These are phyloP conservation scores for Elsinoe ampelina DNA, from an alignment of 2,329 filamentous ascomycete species.

Conservation along the genomic window DNA sequence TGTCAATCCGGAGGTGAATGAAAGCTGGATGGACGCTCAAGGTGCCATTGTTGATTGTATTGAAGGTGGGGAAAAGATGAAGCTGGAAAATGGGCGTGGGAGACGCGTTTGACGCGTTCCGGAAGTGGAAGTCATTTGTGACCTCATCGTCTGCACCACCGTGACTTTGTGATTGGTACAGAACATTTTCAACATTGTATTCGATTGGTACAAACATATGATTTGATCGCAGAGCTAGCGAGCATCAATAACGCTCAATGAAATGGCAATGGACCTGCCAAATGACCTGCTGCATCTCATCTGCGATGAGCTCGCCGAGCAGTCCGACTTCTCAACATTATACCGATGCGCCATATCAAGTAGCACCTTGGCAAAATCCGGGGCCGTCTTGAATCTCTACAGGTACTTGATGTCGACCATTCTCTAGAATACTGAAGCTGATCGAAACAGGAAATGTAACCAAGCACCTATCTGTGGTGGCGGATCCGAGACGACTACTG, in stretches of 20 bases:
- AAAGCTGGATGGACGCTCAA: not conserved
- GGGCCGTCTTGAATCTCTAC: constrained; percentile 53
- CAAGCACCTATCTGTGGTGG: constrained; percentile 37
- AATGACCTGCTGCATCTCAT: constrained; percentile 54
- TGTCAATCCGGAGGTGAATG: not conserved
- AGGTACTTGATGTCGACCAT: constrained; percentile 37
- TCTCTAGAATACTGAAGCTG: not conserved
- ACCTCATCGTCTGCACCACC: not conserved
- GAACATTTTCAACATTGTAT: no score
- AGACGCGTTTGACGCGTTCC: constrained; percentile 2
- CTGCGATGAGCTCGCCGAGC: constrained; percentile 48
- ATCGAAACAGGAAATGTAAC: constrained; percentile 32
- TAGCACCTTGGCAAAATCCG: constrained; percentile 46
- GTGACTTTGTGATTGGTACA: not conserved
- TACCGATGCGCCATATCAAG: constrained; percentile 50
- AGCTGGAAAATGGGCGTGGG: not conserved
- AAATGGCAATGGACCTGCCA: constrained; percentile 31
- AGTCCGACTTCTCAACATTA: constrained; percentile 51
- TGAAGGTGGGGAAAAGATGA: not conserved
- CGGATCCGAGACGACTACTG: constrained; percentile 29
- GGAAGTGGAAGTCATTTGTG: not conserved
- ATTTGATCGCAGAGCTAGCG: not conserved
- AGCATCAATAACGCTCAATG: not conserved
- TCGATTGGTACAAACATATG: no score
- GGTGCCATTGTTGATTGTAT: not conserved